Evolutionary conservation across 441 rosid species (phyloP), one percentile per base, ranked within the genome.

Genomic region (Mallotus japonicus): DNA sequence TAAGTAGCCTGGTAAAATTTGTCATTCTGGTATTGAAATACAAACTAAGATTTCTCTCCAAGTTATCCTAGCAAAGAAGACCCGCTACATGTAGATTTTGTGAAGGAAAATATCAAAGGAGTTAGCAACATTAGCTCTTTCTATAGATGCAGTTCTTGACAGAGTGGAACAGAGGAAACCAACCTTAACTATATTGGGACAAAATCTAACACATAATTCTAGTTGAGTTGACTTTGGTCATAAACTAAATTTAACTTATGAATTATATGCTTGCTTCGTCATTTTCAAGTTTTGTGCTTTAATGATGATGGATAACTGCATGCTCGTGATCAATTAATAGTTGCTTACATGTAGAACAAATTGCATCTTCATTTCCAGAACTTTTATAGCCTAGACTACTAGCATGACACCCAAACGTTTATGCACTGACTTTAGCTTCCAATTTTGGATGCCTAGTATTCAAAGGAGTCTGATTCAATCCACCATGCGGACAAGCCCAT

Each of bases 401-500:
- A 53, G 58, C 65, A 70, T 16, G 22, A 70, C 19, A 14, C 32
- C 40, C 22, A 34, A 62, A 72, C 22, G 62, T 17, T 37, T 24
- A 50, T 67, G 46, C 32, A 2, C 42, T 64, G 53, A 64, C 24
- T 8, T 9, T n/a, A 10, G 51, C 13, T 44, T 64, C 19, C 32
- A 10, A 5, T 54, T 50, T 51, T 62, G 37, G 49, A 51, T 60
- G 74, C 62, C 19, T 51, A 53, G 57, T 7, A 10, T 19, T 61
- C 40, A 6, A 22, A 20, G 19, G 12, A 8, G 37, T 62, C 19
- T 24, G 51, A 17, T 32, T 53, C 24, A 67, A 32, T 53, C 24
- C 19, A 67, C 70, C 15, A 4, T 58, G n/a, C 46, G 68, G 53
- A 28, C n/a, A n/a, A n/a, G n/a, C n/a, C n/a, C n/a, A n/a, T n/a